Base-by-base conservation (phyloP, 2,329 filamentous ascomycete genomes). In the Lecanicillium sp. region DNA sequence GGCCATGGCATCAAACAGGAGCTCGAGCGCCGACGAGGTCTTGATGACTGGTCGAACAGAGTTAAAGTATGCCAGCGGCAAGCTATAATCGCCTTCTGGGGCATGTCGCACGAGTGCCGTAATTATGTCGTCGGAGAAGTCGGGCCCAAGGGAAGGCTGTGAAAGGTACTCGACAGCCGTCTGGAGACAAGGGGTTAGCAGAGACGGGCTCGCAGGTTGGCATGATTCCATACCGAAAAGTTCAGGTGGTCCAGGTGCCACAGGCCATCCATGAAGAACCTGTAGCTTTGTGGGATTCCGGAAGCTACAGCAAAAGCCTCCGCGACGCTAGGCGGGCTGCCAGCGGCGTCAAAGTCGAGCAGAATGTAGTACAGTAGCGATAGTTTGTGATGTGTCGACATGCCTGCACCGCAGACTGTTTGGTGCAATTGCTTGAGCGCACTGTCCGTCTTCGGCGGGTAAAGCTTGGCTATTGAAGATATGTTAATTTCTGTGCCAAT, bases 361-460 rank as follows among this genome's bases (percentile, higher is more conserved):
- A 94, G 72, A 29, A 94, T 67, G 58, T 94, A 94, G 68, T 86
- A 94, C 46, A 94, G 69, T 34, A 92, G 72, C 14, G 87, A 86
- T 48, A 88, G 78, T 58, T 89, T 89, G 64, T 89, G 81, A 58
- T 89, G 83, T 39, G 77, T 70, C 7, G 81, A 74, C 49, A 82
- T 78, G 35, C 65, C 66, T 39, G 65, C 76, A 18, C 77, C 71
- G 56, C 80, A 74, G 46, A 94, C 80, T 43, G 79, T 76, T 44
- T 78, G 68, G 60, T 89, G 81, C 5, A 94, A 71, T 29, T 77
- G 74, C 48, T 77, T 75, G 20, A 94, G 71, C 30, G 79, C 76
- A 43, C 68, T 69, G 42, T 84, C 79, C 38, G 74, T 77, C 53
- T 78, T 79, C 1, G 87, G 86, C 31, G 87, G 87, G 54, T 92